Conservation (phyloP, 176 grass and related monocot genomes). For the Typha latifolia region DNA sequence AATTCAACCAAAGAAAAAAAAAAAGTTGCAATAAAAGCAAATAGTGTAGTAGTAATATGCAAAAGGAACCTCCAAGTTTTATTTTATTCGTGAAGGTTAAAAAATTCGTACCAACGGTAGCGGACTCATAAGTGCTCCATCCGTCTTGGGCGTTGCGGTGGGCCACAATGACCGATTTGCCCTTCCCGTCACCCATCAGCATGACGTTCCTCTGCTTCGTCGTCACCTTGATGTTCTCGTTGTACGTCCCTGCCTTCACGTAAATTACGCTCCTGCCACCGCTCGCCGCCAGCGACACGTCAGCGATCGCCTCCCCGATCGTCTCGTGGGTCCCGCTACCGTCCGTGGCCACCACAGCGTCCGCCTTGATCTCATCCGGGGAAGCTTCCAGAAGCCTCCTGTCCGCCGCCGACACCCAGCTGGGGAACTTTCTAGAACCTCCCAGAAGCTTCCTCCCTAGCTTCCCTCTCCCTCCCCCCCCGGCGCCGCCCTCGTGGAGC, state of each 20-base stretch:
- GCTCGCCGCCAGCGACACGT: constrained; percentile 19
- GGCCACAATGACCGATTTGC: constrained; percentile 59
- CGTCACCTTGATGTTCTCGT: constrained; percentile 50
- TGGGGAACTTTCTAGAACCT: constrained; percentile 19
- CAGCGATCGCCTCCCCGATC: constrained; percentile 65
- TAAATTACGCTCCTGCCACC: constrained; percentile 48
- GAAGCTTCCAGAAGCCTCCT: constrained; percentile 42
- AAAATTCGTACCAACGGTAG: constrained; percentile 54
- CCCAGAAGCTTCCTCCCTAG: no score
- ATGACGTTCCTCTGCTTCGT: constrained; percentile 47
- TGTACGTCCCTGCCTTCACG: constrained; percentile 70
- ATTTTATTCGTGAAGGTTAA: no score
- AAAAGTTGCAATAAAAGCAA: no score
- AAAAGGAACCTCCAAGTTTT: no score
- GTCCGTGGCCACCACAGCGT: constrained; percentile 73
- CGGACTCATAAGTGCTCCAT: constrained; percentile 47
- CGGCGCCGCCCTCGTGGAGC: constrained; percentile 37
- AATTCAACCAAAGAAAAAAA: no score
- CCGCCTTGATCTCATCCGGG: constrained; percentile 16
- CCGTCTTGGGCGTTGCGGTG: constrained; percentile 37
- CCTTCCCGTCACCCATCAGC: constrained; percentile 80
- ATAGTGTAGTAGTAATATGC: no score
- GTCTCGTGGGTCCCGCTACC: constrained; percentile 64
- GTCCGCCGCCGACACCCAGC: constrained; percentile 42
- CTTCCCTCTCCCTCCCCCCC: no score